Evolutionary conservation across 768 basidiomycete genomes (phyloP), one percentile per base, ranked within the genome.

Genomic region (Suillus subalutaceus): DNA sequence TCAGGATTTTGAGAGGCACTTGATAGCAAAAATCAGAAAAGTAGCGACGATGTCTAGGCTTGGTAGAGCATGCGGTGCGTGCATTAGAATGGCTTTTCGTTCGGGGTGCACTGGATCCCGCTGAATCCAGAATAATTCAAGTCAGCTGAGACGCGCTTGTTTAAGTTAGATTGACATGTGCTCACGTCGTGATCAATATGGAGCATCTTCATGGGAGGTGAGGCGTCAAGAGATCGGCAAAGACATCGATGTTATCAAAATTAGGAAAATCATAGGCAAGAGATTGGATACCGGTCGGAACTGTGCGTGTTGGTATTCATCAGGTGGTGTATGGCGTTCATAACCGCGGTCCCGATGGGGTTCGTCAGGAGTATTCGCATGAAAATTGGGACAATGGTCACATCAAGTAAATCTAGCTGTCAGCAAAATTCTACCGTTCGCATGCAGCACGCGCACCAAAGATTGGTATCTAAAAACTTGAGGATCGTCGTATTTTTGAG

Each of bases 81-180:
- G 57, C 57, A 35, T 30, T 30, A 30, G 26, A 30, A 30, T 30
- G 40, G 26, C 23, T 20, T 43, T 30, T 30, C 26, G 30, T 16
- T 32, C 59, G 18, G 26, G 59, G 18, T 43, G 18, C 26, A 41
- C 41, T 20, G 12, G 6, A 60, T 60, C 18, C 53, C 18, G 10
- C 53, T 35, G 53, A 56, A 12, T 20, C 32, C 32, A 18, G 12
- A 56, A 56, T 56, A 56, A 56, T 35, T 0, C 20, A n/a, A 56
- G 55, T 56, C 55, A 56, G 55, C 55, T 60, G 59, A 41, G 59
- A 43, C 12, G 41, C 41, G 26, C 59, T 12, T 43, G 59, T 60
- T 60, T 43, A 43, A 60, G 59, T 43, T 60, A 60, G 26, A 43
- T 43, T 60, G 59, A 30, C 41, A 43, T 60, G 59, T 32, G 41